A percentile compares a stretch with the other conserved stretches of the same genome.
phyloP scores from a whole-genome alignment of 768 basidiomycete genomes.

The Russula lepida region DNA sequence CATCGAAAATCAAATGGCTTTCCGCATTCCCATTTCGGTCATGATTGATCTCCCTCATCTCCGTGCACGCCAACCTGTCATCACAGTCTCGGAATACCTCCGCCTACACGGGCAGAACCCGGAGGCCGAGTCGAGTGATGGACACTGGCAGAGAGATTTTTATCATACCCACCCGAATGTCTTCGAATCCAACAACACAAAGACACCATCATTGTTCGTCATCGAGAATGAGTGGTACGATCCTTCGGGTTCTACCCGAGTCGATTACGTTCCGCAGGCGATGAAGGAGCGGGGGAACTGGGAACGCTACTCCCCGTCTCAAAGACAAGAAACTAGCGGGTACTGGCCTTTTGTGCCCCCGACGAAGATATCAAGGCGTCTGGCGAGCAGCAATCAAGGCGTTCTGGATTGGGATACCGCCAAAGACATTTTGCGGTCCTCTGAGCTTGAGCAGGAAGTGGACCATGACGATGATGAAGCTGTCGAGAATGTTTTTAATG shows the following conservation, averaged over 20 bases:
- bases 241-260: slow-evolving; percentile 29
- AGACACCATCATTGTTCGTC: slow-evolving; percentile 26
- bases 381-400: neutral
- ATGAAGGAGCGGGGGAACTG: slow-evolving; percentile 30
- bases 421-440: neutral
- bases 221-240: slow-evolving; percentile 38
- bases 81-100: slow-evolving; percentile 37
- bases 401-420: slow-evolving; percentile 6
- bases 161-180: slow-evolving; percentile 29
- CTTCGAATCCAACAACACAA: slow-evolving; percentile 20
- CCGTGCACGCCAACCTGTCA: slow-evolving; percentile 30
- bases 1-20: slow-evolving; percentile 30
- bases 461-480: slow-evolving; percentile 24
- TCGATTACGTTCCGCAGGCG: slow-evolving; percentile 30
- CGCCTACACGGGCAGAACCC: slow-evolving; percentile 32
- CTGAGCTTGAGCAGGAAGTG: neutral
- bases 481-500: slow-evolving; percentile 28
- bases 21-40: slow-evolving; percentile 30
- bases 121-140: slow-evolving; percentile 30
- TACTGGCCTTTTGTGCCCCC: neutral
- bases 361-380: neutral
- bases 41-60: slow-evolving; percentile 39
- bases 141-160: slow-evolving; percentile 31
- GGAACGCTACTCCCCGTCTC: slow-evolving; percentile 19
- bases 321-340: slow-evolving; percentile 11